These are phyloP conservation scores for Linderniella brevidens DNA, from an alignment of 257 asterid genomes.

Conservation along the genomic window DNA sequence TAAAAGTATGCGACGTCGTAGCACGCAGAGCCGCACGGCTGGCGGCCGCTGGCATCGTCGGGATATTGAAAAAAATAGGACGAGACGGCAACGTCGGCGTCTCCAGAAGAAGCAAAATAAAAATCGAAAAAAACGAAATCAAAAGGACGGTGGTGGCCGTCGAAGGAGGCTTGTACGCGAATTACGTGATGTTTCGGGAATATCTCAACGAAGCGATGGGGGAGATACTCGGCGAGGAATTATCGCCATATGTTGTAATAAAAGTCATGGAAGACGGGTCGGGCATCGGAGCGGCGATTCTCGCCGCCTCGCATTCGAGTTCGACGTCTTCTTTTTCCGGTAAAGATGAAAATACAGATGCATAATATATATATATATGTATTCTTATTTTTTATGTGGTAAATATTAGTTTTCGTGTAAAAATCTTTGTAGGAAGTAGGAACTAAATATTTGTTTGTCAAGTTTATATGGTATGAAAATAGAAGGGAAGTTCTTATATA, in stretches of 20 bases:
- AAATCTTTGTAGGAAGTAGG: too few species aligned
- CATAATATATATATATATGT: too few species aligned
- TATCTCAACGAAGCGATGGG: constrained; percentile 58
- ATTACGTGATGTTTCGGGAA: constrained; percentile 51
- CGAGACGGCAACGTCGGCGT: constrained; percentile 67
- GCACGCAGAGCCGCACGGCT: constrained; percentile 72
- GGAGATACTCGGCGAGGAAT: constrained; percentile 53
- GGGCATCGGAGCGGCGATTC: constrained; percentile 75
- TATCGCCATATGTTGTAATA: constrained; percentile 41
- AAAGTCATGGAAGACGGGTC: constrained; percentile 61
- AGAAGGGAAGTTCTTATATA: too few species aligned
- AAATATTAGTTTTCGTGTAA: too few species aligned
- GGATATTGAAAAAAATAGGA: constrained; percentile 78
- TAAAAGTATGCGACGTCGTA: constrained; percentile 65
- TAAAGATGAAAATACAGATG: too few species aligned
- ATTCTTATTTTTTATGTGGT: too few species aligned
- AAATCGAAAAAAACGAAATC: constrained; percentile 22
- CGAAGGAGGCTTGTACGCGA: constrained; percentile 61
- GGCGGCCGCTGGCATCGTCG: constrained; percentile 91
- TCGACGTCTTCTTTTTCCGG: too few species aligned
- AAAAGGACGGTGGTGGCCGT: constrained; percentile 68
- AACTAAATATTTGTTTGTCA: too few species aligned
- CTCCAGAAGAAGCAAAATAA: constrained; percentile 20
- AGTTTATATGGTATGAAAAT: too few species aligned
- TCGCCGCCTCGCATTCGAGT: constrained; percentile 26